Conservation (phyloP, 768 basidiomycete genomes). For the Kwoniella europaea region DNA sequence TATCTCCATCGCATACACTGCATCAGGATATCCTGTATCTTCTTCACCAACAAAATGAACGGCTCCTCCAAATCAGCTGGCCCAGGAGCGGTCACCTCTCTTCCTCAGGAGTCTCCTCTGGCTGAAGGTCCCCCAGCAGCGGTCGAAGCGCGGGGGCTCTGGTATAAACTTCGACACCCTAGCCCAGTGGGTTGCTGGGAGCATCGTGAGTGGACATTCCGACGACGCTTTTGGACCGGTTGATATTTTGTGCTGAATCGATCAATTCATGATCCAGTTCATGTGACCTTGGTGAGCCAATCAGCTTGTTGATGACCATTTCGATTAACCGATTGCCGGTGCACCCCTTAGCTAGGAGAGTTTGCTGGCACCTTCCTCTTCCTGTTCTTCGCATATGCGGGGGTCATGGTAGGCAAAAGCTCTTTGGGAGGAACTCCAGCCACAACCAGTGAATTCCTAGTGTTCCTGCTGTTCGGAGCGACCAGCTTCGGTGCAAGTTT, state of each 20-base stretch:
- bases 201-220: background rate
- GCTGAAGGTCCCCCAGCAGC: background rate
- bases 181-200: background rate
- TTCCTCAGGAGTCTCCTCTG: constrained; percentile 1
- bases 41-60: background rate
- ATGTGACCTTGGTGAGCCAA: constrained; percentile 1
- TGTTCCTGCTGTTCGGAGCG: constrained; percentile 5
- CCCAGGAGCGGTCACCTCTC: background rate
- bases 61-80: background rate
- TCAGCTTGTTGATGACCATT: background rate
- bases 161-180: background rate
- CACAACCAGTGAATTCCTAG: background rate
- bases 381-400: constrained; percentile 3
- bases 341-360: background rate
- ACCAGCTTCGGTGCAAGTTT: constrained; percentile 20
- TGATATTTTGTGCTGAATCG: background rate
- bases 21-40: too few species aligned
- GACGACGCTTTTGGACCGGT: background rate
- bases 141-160: background rate
- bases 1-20: too few species aligned
- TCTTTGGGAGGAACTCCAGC: constrained; percentile 5
- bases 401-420: constrained; percentile 3
- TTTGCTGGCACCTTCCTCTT: constrained; percentile 7
- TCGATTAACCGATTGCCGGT: background rate
- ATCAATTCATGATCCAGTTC: background rate